phyloP scores from a whole-genome alignment of 495 filamentous ascomycete genomes.

The Neurospora africana region DNA sequence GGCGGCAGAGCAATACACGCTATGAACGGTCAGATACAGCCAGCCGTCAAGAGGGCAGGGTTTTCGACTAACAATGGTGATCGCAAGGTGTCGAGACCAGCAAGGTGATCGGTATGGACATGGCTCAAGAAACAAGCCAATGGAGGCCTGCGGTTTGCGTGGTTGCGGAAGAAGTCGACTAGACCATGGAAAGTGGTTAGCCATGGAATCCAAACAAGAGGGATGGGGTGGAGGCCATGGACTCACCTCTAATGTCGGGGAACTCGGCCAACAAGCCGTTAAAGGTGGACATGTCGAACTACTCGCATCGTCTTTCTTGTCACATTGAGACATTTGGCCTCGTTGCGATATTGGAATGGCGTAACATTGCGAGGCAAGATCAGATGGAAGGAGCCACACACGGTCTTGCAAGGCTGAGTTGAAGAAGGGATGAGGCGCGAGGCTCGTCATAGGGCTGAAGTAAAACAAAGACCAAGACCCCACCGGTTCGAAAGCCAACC shows the following conservation, averaged over 20 bases:
- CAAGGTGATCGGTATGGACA: constrained; percentile 85
- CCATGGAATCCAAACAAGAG: background rate
- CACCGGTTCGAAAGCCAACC: background rate
- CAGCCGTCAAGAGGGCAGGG: background rate
- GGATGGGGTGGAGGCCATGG: background rate
- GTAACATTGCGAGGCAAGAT: background rate
- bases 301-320: background rate
- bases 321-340: background rate
- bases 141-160: constrained; percentile 45
- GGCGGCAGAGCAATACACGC: constrained; percentile 78
- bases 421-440: background rate
- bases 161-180: constrained; percentile 78
- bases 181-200: background rate
- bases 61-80: constrained; percentile 50
- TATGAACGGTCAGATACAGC: constrained; percentile 4
- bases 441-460: background rate
- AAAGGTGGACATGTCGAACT: constrained; percentile 27
- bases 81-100: constrained; percentile 65
- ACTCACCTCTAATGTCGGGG: constrained; percentile 51
- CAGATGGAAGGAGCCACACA: background rate
- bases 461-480: background rate
- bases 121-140: constrained; percentile 87
- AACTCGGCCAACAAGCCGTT: constrained; percentile 43
- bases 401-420: background rate
- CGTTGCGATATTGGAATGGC: background rate